Percentiles rank a stretch among this genome's conserved stretches.
These are phyloP conservation scores for Cutaneotrichosporon cutaneum DNA, from an alignment of 1,284 basidiomycete genomes.

Conservation along the genomic window DNA sequence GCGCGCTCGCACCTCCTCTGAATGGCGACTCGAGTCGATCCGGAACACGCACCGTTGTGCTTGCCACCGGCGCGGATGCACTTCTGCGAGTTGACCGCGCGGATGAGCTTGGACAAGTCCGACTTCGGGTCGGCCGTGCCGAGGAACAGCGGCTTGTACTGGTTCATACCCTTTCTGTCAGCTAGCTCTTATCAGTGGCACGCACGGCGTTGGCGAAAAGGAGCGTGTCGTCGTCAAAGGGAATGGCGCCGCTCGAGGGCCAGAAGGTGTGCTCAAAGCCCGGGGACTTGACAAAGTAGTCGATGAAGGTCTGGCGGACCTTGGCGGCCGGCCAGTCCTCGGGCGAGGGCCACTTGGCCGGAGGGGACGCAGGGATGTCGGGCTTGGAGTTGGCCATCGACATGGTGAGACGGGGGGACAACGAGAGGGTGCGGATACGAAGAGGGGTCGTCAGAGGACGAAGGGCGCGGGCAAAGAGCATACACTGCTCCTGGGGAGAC, in stretches of 20 bases:
- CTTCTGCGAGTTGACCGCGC: slow-evolving; percentile 95
- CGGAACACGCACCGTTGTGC: slow-evolving; percentile 72
- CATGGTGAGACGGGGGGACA: slow-evolving; percentile 26
- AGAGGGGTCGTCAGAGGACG: slow-evolving; percentile 18
- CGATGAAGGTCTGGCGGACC: slow-evolving; percentile 72
- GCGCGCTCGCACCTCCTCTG: not conserved
- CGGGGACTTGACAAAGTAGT: slow-evolving; percentile 70
- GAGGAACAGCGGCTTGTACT: slow-evolving; percentile 96
- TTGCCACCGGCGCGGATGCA: slow-evolving; percentile 98
- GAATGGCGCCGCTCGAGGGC: slow-evolving; percentile 89
- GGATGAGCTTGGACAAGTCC: slow-evolving; percentile 81
- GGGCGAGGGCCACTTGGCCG: slow-evolving; percentile 50
- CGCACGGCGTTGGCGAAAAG: slow-evolving; percentile 89
- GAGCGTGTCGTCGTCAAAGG: slow-evolving; percentile 94
- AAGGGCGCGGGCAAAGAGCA: slow-evolving; percentile 24
- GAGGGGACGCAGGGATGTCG: slow-evolving; percentile 40
- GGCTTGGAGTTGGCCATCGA: slow-evolving; percentile 36
- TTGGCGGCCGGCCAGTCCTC: slow-evolving; percentile 66
- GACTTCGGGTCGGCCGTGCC: slow-evolving; percentile 91
- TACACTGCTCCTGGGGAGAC: slow-evolving; percentile 15
- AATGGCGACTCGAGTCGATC: not conserved
- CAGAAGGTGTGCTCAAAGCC: slow-evolving; percentile 77
- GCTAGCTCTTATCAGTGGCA: slow-evolving; percentile 21
- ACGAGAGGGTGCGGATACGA: not conserved
- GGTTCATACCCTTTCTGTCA: slow-evolving; percentile 74